phyloP scores from a whole-genome alignment of 2,329 filamentous ascomycete genomes.

The Didymella arachidicola region DNA sequence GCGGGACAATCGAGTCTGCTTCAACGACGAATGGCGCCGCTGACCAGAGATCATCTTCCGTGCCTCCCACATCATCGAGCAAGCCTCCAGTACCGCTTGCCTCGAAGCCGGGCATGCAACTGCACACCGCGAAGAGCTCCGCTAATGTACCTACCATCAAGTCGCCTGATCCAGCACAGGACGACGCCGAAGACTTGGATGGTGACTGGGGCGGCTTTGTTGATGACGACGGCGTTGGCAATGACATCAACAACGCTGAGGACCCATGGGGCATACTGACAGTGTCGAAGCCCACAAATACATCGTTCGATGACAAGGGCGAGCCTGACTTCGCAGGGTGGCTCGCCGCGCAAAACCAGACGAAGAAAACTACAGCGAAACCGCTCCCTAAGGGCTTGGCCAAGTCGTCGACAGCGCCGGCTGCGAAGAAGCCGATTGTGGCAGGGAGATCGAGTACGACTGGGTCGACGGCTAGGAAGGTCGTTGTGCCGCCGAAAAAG shows the following conservation, averaged over 20 bases:
- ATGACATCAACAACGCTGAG: constrained; percentile 50
- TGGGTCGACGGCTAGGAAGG: constrained; percentile 42
- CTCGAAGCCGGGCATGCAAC: constrained; percentile 46
- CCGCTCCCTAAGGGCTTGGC: constrained; percentile 82
- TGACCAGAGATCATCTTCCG: constrained; percentile 58
- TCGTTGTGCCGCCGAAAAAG: constrained; percentile 26
- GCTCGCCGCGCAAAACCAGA: constrained; percentile 83
- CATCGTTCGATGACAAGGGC: constrained; percentile 78
- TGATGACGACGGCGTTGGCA: constrained; percentile 56
- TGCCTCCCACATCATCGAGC: constrained; percentile 55
- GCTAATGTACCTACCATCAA: constrained; percentile 39
- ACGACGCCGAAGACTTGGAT: constrained; percentile 64
- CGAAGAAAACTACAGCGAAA: constrained; percentile 71
- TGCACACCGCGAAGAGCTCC: constrained; percentile 38
- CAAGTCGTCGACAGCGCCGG: constrained; percentile 59
- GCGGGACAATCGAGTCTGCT: constrained; percentile 79
- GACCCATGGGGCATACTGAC: constrained; percentile 60
- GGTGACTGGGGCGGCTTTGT: constrained; percentile 80
- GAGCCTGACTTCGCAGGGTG: constrained; percentile 97
- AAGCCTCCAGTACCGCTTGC: constrained; percentile 61
- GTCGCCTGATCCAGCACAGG: constrained; percentile 58
- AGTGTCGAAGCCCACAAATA: constrained; percentile 38
- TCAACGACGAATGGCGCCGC: constrained; percentile 48
- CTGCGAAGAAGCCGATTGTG: constrained; percentile 46
- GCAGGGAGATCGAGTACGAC: constrained; percentile 42